These are phyloP conservation scores for Pseudoperonospora humuli DNA, from an alignment of 352 stramenopile genomes.

Conservation along the genomic window DNA sequence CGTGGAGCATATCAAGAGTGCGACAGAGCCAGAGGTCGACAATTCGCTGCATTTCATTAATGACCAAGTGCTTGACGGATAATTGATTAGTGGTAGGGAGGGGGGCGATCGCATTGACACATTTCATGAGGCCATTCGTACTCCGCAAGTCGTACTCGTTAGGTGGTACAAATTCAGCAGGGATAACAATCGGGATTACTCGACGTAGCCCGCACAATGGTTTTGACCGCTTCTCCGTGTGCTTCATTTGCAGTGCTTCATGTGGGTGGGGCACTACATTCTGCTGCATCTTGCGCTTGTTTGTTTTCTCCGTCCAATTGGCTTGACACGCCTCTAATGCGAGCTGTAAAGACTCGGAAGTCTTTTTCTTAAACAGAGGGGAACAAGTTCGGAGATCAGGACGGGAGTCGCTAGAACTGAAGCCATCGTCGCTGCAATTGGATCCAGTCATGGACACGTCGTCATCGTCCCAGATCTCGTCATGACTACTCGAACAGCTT, in stretches of 20 bases:
- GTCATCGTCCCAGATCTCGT: constrained; percentile 42
- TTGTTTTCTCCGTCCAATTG: constrained; percentile 13
- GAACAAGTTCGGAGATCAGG: too few species aligned
- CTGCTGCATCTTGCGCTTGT: constrained; percentile 8
- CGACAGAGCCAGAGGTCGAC: constrained; percentile 60
- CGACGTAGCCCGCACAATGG: constrained; percentile 14
- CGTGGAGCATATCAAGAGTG: constrained; percentile 34
- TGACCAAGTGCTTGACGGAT: constrained; percentile 63
- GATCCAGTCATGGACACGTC: constrained; percentile 30
- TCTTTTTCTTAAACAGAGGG: constrained; percentile 9
- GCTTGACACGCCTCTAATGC: constrained; percentile 7
- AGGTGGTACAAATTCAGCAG: constrained; percentile 44
- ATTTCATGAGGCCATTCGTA: constrained; percentile 79
- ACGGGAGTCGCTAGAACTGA: constrained; percentile 11
- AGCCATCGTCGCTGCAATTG: constrained; percentile 32
- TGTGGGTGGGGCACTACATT: constrained; percentile 6
- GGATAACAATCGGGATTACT: constrained; percentile 46
- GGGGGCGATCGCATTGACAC: constrained; percentile 54
- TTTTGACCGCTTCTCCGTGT: constrained; percentile 9
- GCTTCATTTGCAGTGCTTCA: constrained; percentile 7
- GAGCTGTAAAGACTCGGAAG: constrained; percentile 13
- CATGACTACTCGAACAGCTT: constrained; percentile 39
- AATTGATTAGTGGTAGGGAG: constrained; percentile 51
- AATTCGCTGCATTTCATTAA: constrained; percentile 65
- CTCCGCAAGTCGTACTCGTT: constrained; percentile 75